These are phyloP conservation scores for Scalesia atractyloides DNA, from an alignment of 129 eudicot genomes.

Conservation along the genomic window DNA sequence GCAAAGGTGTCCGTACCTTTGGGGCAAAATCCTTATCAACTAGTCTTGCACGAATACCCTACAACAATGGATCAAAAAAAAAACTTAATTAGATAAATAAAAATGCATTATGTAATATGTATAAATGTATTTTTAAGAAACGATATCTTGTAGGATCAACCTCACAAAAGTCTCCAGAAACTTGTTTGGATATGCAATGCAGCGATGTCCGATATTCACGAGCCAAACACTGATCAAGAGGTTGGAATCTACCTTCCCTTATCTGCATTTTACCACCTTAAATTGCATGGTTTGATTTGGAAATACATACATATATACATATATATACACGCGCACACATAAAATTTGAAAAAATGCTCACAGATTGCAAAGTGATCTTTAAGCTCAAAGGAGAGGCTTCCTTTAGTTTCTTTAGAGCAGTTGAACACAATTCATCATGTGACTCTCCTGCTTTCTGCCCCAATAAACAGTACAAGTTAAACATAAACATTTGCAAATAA, in stretches of 20 bases:
- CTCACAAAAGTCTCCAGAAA: slow-evolving; percentile 81
- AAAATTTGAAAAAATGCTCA: slow-evolving; percentile 30
- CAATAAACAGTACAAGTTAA: slow-evolving; percentile 8
- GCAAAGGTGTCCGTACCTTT: slow-evolving; percentile 43
- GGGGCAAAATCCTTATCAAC: slow-evolving; percentile 93
- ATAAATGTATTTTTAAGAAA: background rate
- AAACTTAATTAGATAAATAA: background rate
- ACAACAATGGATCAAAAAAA: slow-evolving; percentile 3
- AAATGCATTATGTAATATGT: background rate
- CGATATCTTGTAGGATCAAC: slow-evolving; percentile 34
- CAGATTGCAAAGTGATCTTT: slow-evolving; percentile 83
- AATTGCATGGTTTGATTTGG: background rate
- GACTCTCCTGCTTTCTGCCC: slow-evolving; percentile 42
- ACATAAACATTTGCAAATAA: background rate
- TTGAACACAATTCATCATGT: slow-evolving; percentile 48
- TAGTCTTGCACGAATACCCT: slow-evolving; percentile 93
- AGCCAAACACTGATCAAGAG: slow-evolving; percentile 77
- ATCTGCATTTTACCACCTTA: slow-evolving; percentile 46
- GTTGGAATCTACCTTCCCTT: slow-evolving; percentile 81
- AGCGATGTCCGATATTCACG: slow-evolving; percentile 71
- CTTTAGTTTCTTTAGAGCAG: slow-evolving; percentile 57
- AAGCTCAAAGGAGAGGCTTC: slow-evolving; percentile 93
- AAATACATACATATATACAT: background rate
- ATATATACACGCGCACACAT: background rate
- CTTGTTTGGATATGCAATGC: slow-evolving; percentile 55